Percentiles rank a stretch among this genome's conserved stretches.
These are phyloP conservation scores for Sporothrix variecibatus DNA, from an alignment of 2,329 filamentous ascomycete genomes.

Conservation along the genomic window DNA sequence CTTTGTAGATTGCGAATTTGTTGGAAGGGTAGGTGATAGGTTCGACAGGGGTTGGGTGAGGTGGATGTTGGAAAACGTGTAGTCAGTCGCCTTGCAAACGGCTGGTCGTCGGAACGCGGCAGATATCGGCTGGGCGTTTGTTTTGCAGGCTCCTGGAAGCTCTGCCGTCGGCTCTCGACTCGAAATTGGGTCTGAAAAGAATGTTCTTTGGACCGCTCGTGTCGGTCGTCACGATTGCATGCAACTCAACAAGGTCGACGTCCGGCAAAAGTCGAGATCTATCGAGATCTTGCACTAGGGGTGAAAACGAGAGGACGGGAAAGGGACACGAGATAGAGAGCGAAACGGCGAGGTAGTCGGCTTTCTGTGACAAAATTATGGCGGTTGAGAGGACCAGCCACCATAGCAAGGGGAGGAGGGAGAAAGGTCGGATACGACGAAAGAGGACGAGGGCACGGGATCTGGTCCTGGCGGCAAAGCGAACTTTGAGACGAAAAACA, in stretches of 20 bases:
- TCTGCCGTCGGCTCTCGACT: background rate
- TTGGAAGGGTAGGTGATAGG: background rate
- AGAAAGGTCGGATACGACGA: background rate
- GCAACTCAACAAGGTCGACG: background rate
- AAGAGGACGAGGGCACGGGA: slow-evolving; percentile 16
- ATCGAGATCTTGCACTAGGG: background rate
- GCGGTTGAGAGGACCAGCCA: background rate
- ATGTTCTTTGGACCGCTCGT: background rate
- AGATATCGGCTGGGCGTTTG: slow-evolving; percentile 13
- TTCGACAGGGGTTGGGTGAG: background rate
- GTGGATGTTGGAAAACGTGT: background rate
- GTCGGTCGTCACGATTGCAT: background rate
- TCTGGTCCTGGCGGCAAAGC: background rate
- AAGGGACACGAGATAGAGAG: background rate
- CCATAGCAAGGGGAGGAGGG: background rate
- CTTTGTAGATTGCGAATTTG: background rate
- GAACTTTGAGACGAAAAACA: background rate
- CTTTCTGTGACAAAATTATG: background rate
- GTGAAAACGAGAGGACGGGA: background rate
- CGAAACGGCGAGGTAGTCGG: background rate
- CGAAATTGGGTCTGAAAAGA: background rate
- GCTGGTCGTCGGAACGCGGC: slow-evolving; percentile 18
- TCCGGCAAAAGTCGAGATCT: background rate
- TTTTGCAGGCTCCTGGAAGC: background rate
- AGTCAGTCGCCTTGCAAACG: background rate